phyloP scores from a whole-genome alignment of 768 basidiomycete genomes.

The Macrocybe gigantea region DNA sequence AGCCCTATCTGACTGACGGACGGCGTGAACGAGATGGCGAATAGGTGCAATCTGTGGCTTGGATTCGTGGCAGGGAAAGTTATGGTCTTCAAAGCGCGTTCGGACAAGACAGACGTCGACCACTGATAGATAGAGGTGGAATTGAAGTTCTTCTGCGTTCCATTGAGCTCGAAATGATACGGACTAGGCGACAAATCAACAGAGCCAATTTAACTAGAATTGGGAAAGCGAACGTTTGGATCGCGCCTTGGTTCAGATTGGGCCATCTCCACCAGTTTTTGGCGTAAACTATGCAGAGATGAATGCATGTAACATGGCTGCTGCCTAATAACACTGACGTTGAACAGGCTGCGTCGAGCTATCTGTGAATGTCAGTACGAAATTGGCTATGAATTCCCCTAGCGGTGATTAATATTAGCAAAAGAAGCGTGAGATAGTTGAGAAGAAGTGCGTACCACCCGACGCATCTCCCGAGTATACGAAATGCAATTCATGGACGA shows the following conservation, averaged over 20 bases:
- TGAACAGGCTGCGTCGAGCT: conserved; percentile 25
- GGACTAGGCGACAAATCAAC: conserved; percentile 24
- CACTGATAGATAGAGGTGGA: conserved; percentile 37
- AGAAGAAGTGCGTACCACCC: conserved; percentile 18
- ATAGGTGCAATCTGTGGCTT: conserved; percentile 35
- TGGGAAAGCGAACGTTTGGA: conserved; percentile 30
- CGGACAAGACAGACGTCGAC: conserved; percentile 37
- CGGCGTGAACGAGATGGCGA: conserved; percentile 37
- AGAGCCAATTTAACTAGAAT: neutral
- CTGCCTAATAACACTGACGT: conserved; percentile 17
- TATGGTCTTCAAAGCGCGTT: conserved; percentile 32
- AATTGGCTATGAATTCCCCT: conserved; percentile 26
- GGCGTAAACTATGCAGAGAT: conserved; percentile 27
- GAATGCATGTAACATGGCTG: neutral
- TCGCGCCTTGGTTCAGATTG: conserved; percentile 33
- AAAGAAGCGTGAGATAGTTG: neutral
- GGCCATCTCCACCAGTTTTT: conserved; percentile 42
- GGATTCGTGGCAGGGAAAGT: conserved; percentile 30
- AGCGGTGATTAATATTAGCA: neutral
- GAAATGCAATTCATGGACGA: conserved; percentile 42
- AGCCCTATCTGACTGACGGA: conserved; percentile 10
- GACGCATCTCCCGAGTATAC: conserved; percentile 38
- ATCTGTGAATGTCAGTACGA: conserved; percentile 31
- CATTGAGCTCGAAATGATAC: conserved; percentile 34
- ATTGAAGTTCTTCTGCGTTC: conserved; percentile 32